Conservation (phyloP, 2,329 filamentous ascomycete species). For the Macrophomina pseudophaseolina region DNA sequence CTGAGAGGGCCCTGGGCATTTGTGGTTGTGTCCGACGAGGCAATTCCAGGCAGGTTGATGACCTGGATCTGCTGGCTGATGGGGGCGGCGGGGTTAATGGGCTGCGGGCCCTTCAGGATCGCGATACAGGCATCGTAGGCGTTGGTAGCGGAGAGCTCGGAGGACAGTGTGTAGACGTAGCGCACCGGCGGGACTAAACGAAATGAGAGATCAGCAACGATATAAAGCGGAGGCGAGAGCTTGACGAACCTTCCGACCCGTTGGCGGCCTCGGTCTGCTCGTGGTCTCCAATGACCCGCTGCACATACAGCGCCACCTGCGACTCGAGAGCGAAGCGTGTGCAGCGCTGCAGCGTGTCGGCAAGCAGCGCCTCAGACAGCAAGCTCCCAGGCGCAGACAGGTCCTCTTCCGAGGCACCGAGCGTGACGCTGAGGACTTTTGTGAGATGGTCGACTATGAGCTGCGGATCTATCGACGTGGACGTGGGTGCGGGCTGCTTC, state of each 20-base stretch:
- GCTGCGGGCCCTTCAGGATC: slow-evolving; percentile 85
- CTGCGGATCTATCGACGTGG: slow-evolving; percentile 52
- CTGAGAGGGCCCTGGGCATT: slow-evolving; percentile 73
- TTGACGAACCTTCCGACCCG: slow-evolving; percentile 37
- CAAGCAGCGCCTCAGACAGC: slow-evolving; percentile 72
- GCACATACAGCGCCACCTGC: slow-evolving; percentile 88
- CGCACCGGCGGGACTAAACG: slow-evolving; percentile 31
- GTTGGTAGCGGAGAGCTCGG: slow-evolving; percentile 78
- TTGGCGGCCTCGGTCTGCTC: slow-evolving; percentile 38
- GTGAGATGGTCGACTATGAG: slow-evolving; percentile 55
- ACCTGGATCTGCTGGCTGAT: slow-evolving; percentile 90
- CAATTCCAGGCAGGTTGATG: slow-evolving; percentile 85
- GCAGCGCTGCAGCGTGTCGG: slow-evolving; percentile 85
- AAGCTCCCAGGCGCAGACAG: slow-evolving; percentile 82
- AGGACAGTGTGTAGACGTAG: slow-evolving; percentile 79
- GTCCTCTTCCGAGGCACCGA: slow-evolving; percentile 68
- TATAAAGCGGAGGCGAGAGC: slow-evolving; percentile 46
- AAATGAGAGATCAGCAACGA: slow-evolving; percentile 35
- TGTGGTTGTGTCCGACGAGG: slow-evolving; percentile 68
- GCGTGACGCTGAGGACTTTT: slow-evolving; percentile 54
- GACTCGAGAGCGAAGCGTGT: slow-evolving; percentile 87
- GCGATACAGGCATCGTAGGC: slow-evolving; percentile 86
- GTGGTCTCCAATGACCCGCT: slow-evolving; percentile 65
- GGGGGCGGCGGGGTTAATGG: slow-evolving; percentile 82
- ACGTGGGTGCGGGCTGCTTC: slow-evolving; percentile 38